Evolutionary conservation across 2,329 filamentous ascomycete species (phyloP), one percentile per base, ranked within the genome.

Genomic region (Clonostachys byssicola): DNA sequence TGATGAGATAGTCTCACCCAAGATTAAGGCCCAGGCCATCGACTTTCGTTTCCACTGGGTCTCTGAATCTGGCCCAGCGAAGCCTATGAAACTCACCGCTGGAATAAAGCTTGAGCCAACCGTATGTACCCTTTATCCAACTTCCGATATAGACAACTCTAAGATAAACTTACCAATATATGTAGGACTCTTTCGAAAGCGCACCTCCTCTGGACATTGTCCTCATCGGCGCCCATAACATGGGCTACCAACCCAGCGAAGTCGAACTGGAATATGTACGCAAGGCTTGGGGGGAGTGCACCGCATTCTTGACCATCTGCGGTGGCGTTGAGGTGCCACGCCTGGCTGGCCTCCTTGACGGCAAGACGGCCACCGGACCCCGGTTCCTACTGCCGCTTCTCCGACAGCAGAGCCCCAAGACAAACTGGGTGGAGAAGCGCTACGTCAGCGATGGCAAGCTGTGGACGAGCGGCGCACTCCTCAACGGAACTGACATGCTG

Each of bases 121-220:
- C 3, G 63, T 64, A 47, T 23, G 59, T 40, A 2, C 5, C 20
- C 4, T 13, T 4, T 10, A 10, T 33, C 41, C 6, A 46, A 10
- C 3, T 30, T 30, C 23, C 9, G 9, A 10, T 9, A 10, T 5
- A 4, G 23, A 10, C 4, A 10, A 7, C 13, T 10, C 9, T 30
- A 4, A 4, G 5, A 2, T 12, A 40, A 5, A 47, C 18, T 14
- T 18, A 14, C 2, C 13, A 8, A 3, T 3, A 13, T 20, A 14
- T 17, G 40, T 18, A 71, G 68, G 59, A 72, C 50, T 63, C 64
- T 0, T 72, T 71, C 30, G 60, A 60, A 5, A 60, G 59, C 2
- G 71, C 68, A 41, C 69, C 69, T 0, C 51, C 59, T 1, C 58
- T 73, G 7, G 70, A 73, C 49, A 63, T 72, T 43, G 62, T 65